A percentile compares a stretch with the other conserved stretches of the same genome.
Conservation (phyloP, 2,329 filamentous ascomycete genomes). For the Graphiopsis chlorocephala region DNA sequence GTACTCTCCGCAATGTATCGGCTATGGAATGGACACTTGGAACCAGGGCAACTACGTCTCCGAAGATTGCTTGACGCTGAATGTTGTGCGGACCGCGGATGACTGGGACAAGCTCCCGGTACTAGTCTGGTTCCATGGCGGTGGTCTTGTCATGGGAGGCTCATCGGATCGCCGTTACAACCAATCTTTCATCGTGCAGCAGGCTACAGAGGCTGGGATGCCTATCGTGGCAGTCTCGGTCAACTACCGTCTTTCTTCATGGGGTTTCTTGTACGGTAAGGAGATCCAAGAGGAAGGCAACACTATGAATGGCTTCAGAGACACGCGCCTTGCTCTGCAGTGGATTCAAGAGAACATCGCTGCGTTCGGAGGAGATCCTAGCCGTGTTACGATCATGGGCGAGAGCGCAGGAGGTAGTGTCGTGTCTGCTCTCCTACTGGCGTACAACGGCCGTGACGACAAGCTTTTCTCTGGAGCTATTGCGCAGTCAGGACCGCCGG, state of each 20-base stretch:
- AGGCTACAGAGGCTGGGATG: slow-evolving; percentile 25
- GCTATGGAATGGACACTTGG: slow-evolving; percentile 43
- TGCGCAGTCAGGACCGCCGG: slow-evolving; percentile 47
- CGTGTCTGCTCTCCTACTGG: slow-evolving; percentile 51
- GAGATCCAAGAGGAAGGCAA: slow-evolving; percentile 12
- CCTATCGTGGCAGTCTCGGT: slow-evolving; percentile 56
- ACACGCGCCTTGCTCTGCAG: slow-evolving; percentile 19
- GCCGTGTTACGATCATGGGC: slow-evolving; percentile 77
- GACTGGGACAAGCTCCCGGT: slow-evolving; percentile 21
- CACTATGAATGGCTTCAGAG: slow-evolving; percentile 22
- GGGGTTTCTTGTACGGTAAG: slow-evolving; percentile 39
- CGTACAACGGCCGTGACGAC: slow-evolving; percentile 55
- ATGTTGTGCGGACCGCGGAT: slow-evolving; percentile 23
- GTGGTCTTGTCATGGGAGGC: slow-evolving; percentile 25
- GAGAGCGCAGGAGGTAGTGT: slow-evolving; percentile 53
- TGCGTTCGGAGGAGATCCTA: slow-evolving; percentile 66
- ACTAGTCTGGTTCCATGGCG: slow-evolving; percentile 29
- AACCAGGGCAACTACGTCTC: slow-evolving; percentile 27
- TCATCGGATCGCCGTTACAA: slow-evolving; percentile 28
- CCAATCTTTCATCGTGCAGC: slow-evolving; percentile 30
- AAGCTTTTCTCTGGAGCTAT: slow-evolving; percentile 55
- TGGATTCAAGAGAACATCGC: slow-evolving; percentile 46
- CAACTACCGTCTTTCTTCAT: slow-evolving; percentile 54
- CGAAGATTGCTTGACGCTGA: slow-evolving; percentile 28
- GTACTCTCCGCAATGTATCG: slow-evolving; percentile 49